A percentile compares a stretch with the other conserved stretches of the same genome.
Conservation (phyloP, 768 basidiomycete genomes). For the Xanthoconium stramineum region DNA sequence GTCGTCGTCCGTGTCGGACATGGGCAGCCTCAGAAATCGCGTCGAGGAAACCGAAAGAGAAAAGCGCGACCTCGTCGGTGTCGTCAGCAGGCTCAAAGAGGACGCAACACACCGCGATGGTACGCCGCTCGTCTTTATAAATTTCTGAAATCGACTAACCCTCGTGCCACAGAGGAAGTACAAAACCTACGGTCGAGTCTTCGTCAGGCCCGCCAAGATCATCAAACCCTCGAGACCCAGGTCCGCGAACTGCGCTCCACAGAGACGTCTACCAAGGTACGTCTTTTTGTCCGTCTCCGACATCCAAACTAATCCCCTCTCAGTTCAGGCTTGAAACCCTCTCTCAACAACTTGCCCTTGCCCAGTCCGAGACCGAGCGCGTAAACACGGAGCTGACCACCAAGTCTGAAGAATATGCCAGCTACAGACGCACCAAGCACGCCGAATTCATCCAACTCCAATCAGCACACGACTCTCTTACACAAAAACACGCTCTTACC, state of each 20-base stretch:
- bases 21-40: slow-evolving; percentile 54
- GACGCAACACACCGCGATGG: slow-evolving; percentile 74
- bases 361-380: slow-evolving; percentile 74
- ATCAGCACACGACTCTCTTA: slow-evolving; percentile 68
- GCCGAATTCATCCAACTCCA: slow-evolving; percentile 75
- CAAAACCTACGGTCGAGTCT: slow-evolving; percentile 63
- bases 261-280: slow-evolving; percentile 74
- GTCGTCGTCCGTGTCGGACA: slow-evolving; percentile 58
- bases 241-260: slow-evolving; percentile 69
- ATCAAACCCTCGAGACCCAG: slow-evolving; percentile 63
- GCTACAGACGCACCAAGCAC: slow-evolving; percentile 78
- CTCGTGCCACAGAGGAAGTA: slow-evolving; percentile 56
- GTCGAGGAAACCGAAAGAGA: slow-evolving; percentile 81
- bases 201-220: slow-evolving; percentile 73
- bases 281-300: not conserved
- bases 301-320: not conserved
- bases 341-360: slow-evolving; percentile 74
- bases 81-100: slow-evolving; percentile 79
- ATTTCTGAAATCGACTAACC: not conserved
- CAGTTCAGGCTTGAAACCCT: slow-evolving; percentile 87
- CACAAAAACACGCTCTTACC: slow-evolving; percentile 62
- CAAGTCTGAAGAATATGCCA: slow-evolving; percentile 81
- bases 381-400: slow-evolving; percentile 61
- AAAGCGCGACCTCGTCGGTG: slow-evolving; percentile 83
- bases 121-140: slow-evolving; percentile 31